Conservation (phyloP, 2,329 filamentous ascomycete genomes). For the Dendrostoma leiphaemia region DNA sequence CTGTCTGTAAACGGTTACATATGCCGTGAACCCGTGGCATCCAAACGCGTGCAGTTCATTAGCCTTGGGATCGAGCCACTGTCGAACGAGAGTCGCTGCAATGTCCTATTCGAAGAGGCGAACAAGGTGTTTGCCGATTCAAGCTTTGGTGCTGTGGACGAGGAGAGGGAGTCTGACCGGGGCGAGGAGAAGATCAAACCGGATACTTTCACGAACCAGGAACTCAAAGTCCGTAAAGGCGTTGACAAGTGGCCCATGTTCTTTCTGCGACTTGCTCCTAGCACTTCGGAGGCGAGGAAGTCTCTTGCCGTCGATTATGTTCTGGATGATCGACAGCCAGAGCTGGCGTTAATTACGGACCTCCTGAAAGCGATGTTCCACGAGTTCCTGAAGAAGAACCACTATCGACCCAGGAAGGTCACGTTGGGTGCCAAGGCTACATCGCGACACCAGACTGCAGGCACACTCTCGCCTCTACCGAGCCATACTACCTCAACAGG, state of each 20-base stretch:
- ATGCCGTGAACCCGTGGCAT: conserved; percentile 67
- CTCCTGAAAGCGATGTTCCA: conserved; percentile 67
- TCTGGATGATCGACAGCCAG: conserved; percentile 44
- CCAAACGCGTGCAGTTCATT: conserved; percentile 75
- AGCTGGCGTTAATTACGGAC: conserved; percentile 56
- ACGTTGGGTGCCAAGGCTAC: neutral
- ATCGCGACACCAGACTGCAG: neutral
- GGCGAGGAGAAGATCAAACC: conserved; percentile 34
- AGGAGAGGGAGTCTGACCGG: conserved; percentile 36
- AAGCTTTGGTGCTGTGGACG: conserved; percentile 66
- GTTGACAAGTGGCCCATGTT: conserved; percentile 90
- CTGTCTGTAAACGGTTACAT: conserved; percentile 69
- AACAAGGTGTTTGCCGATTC: conserved; percentile 77
- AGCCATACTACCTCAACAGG: neutral
- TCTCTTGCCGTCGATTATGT: conserved; percentile 34
- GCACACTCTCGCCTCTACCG: neutral
- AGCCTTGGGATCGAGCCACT: conserved; percentile 73
- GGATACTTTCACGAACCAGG: conserved; percentile 47
- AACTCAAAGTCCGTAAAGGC: conserved; percentile 58
- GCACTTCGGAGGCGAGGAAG: neutral
- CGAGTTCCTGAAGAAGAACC: conserved; percentile 73
- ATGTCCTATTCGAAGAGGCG: conserved; percentile 71
- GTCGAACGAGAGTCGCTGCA: conserved; percentile 50
- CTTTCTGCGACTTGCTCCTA: conserved; percentile 62
- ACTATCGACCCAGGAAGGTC: conserved; percentile 55